Evolutionary conservation across 495 filamentous ascomycete species (phyloP), one percentile per base, ranked within the genome.

Genomic region (Lophiotrema nucula): DNA sequence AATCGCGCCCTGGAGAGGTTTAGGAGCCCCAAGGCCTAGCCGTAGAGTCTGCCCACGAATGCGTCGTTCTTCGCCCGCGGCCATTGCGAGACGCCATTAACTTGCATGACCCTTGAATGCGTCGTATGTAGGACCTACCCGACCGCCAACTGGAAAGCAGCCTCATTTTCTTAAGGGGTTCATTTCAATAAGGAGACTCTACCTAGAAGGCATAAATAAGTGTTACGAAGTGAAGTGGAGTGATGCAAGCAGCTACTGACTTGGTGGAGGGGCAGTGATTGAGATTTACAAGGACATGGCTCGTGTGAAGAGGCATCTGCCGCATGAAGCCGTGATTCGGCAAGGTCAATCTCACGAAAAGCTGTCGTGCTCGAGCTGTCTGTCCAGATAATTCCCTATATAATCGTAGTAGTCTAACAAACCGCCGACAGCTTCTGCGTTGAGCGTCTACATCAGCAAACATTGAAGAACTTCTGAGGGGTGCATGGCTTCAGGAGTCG

Each of bases 281-380:
- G 11, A 6, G 38, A 54, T 11, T 19, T 21, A 58, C 22, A 50
- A 43, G 27, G 27, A 47, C 22, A 31, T 47, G 42, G 53, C 27
- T 11, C 35, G 43, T 46, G 18, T 37, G 26, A 41, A 8, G 15
- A 15, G 31, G 31, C 8, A 15, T 8, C 15, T 35, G 31, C 31
- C 31, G 31, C 31, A n/a, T n/a, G n/a, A n/a, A n/a, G n/a, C n/a
- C n/a, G n/a, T n/a, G n/a, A n/a, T n/a, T 35, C 31, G 31, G 31
- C 31, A 35, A 15, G 8, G 31, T 35, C 31, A 15, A 15, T 15
- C 15, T 35, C 31, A 8, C 15, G 31, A 15, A 35, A 35, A 35
- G 15, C 16, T 24, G n/a, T n/a, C n/a, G n/a, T n/a, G n/a, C n/a
- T n/a, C n/a, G n/a, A 54, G 6, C 22, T 37, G 41, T 10, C 41